Base-by-base conservation (phyloP, 176 grass and related monocot species). In the Bromus sterilis region DNA sequence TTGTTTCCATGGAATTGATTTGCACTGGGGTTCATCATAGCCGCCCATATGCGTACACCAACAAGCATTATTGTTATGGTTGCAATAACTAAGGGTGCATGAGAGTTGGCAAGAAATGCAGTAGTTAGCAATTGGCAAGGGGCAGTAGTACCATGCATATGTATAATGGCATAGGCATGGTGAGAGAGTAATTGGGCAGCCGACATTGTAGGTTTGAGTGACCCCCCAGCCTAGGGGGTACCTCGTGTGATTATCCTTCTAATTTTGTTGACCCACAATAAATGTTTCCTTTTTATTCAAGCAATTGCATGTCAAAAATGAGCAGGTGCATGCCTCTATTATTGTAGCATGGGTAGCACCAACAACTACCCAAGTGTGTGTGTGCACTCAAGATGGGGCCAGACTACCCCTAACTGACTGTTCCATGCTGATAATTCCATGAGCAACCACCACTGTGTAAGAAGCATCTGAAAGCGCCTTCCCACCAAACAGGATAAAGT, bases 191-290 rank as follows among this genome's bases (percentile, higher is more conserved):
- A 89, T 77, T 85, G 72, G 62, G 83, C 26, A 71, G 78, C 83
- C 87, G 83, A 78, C 83, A 89, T 64, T 66, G 28, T 89, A 71
- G 87, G 87, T 89, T 36, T 20, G 63, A 59, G 62, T 56, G 71
- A 85, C 11, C 67, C 82, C 48, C 71, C 77, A 77, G 34, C 82
- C 61, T 77, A 84, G 26, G 44, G 70, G 71, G 66, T 18, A 51
- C 6, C 67, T 69, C 31, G 51, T 70, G 72, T 82, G 76, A 70
- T 74, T 71, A 83, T 28, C 87, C 63, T 70, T 72, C 78, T 78
- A 89, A 89, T 82, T 66, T 77, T 78, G 71, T 82, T 77, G 82
- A 33, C 82, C 64, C 26, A 71, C 64, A 85, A 89, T 85, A 71
- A 89, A 89, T 81, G 78, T 78, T 76, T 56, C 36, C 7, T 56